Evolutionary conservation across 306 rosid species (phyloP).

Genomic region (Alnus rubra): DNA sequence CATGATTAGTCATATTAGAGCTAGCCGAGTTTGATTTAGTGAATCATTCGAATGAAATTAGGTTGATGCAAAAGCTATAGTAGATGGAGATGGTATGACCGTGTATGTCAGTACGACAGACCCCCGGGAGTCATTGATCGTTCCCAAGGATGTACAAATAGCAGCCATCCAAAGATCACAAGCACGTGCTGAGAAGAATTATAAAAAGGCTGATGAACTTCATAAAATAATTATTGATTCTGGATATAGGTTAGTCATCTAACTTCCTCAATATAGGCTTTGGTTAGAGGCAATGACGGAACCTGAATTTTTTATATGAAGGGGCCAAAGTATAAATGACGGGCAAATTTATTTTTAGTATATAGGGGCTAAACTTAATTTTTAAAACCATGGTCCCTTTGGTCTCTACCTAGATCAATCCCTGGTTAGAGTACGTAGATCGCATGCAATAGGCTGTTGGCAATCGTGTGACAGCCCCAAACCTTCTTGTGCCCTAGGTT

Average conservation of each 20-base stretch:
- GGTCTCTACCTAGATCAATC: too few relatives aligned
- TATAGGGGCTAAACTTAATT: too few relatives aligned
- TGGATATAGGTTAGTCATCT: conserved; percentile 71
- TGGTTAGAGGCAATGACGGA: not conserved
- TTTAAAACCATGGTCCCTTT: too few relatives aligned
- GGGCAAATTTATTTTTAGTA: too few relatives aligned
- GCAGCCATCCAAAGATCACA: conserved; percentile 59
- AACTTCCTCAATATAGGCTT: conserved; percentile 14
- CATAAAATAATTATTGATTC: conserved; percentile 64
- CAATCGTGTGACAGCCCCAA: too few relatives aligned
- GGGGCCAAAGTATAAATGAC: too few relatives aligned
- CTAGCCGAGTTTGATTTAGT: conserved; percentile 15
- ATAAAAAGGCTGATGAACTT: conserved; percentile 63
- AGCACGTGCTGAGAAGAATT: conserved; percentile 53
- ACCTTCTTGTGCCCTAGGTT: too few relatives aligned
- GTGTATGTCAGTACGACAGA: conserved; percentile 81
- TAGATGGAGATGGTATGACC: conserved; percentile 89
- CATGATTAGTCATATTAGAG: not conserved
- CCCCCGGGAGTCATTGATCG: conserved; percentile 63
- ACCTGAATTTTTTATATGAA: too few relatives aligned
- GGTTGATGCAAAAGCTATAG: conserved; percentile 82
- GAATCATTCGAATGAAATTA: conserved; percentile 32
- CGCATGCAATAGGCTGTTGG: too few relatives aligned
- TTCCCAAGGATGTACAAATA: conserved; percentile 53
- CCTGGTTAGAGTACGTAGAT: too few relatives aligned